These are phyloP conservation scores for Vicia faba DNA, from an alignment of 306 rosid species.

Conservation along the genomic window DNA sequence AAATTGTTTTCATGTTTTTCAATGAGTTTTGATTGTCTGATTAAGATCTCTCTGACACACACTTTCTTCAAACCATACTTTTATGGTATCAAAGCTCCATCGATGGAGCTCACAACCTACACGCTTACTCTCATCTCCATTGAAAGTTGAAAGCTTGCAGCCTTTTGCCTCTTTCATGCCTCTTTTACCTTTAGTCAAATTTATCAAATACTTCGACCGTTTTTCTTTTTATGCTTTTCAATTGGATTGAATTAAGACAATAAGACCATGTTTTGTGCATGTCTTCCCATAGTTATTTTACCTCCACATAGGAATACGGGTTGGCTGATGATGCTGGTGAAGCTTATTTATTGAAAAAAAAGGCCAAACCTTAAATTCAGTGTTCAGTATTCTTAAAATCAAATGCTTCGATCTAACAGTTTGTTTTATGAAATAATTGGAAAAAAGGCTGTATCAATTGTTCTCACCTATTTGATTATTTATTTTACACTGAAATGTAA, in stretches of 20 bases:
- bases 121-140: background rate
- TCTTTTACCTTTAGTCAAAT: conserved; percentile 19
- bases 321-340: conserved; percentile 3
- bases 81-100: background rate
- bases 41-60: background rate
- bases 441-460: conserved; percentile 19
- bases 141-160: conserved; percentile 31
- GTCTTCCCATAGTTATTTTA: conserved; percentile 10
- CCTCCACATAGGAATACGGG: background rate
- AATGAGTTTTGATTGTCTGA: background rate
- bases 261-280: conserved; percentile 1
- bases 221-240: background rate
- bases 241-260: conserved; percentile 13
- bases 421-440: background rate
- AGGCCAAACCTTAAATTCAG: conserved; percentile 7
- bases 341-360: background rate
- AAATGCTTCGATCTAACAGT: conserved; percentile 1
- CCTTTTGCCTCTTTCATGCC: conserved; percentile 12
- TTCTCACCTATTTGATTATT: background rate
- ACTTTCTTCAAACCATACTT: background rate
- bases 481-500: conserved; percentile 15
- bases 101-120: background rate
- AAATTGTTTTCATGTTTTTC: background rate
- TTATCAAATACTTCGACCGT: background rate
- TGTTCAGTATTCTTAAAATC: background rate